Percentiles rank a stretch among this genome's conserved stretches.
phyloP scores from a whole-genome alignment of 352 stramenopile genomes.

The Phytopythium oedochilum region DNA sequence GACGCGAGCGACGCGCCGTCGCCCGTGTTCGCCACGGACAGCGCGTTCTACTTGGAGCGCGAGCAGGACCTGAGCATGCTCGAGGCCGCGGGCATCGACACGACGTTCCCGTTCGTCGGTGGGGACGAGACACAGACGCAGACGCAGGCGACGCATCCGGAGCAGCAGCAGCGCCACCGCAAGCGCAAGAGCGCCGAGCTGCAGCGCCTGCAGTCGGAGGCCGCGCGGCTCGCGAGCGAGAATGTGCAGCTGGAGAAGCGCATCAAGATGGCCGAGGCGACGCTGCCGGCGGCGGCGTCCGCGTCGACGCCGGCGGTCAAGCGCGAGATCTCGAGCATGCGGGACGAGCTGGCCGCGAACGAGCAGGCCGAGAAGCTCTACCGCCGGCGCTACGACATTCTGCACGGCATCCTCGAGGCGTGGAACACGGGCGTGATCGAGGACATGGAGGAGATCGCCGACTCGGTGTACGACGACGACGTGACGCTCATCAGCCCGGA shows the following conservation, averaged over 20 bases:
- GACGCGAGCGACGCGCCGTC: conserved; percentile 18
- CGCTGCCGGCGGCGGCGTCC: conserved; percentile 5
- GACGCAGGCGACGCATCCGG: conserved; percentile 20
- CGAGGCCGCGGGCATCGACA: conserved; percentile 17
- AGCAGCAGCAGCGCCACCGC: conserved; percentile 25
- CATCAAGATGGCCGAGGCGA: conserved; percentile 21
- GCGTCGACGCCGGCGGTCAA: conserved; percentile 5
- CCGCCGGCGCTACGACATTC: conserved; percentile 60
- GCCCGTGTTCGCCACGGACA: conserved; percentile 18
- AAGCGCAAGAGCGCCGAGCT: conserved; percentile 61
- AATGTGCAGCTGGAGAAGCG: conserved; percentile 31
- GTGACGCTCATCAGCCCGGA: conserved; percentile 66
- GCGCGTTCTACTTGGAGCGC: conserved; percentile 17
- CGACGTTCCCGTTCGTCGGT: conserved; percentile 28
- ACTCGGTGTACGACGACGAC: conserved; percentile 68
- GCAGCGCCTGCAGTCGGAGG: conserved; percentile 14
- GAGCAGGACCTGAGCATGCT: conserved; percentile 24
- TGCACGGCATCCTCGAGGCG: conserved; percentile 70
- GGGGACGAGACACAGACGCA: conserved; percentile 38
- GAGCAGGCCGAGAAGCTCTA: conserved; percentile 51
- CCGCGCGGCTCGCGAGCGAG: conserved; percentile 8
- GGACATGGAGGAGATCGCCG: conserved; percentile 77
- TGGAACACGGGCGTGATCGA: conserved; percentile 82
- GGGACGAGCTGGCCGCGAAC: conserved; percentile 19
- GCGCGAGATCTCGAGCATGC: conserved; percentile 12